Evolutionary conservation across 1,284 basidiomycete genomes (phyloP).

Genomic region (Vanrija humicola): DNA sequence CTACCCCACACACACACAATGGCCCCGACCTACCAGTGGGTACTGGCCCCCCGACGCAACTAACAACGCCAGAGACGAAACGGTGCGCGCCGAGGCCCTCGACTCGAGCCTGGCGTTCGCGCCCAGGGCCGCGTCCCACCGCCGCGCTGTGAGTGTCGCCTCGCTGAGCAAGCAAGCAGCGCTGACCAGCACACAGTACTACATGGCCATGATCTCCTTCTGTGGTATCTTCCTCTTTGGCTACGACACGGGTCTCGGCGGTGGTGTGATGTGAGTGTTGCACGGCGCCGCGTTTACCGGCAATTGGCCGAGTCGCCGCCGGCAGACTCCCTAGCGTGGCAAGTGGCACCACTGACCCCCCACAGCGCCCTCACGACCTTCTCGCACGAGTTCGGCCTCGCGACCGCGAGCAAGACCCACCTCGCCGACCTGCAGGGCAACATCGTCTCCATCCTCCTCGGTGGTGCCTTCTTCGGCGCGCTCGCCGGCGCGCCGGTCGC

Average conservation of each 20-base stretch:
- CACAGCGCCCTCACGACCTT: slow-evolving; percentile 60
- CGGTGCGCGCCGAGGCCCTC: too few relatives aligned
- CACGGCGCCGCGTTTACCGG: too few relatives aligned
- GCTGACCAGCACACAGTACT: slow-evolving; percentile 13
- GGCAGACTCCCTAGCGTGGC: too few relatives aligned
- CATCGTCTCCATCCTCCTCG: slow-evolving; percentile 71
- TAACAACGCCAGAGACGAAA: background rate
- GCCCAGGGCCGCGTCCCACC: too few relatives aligned
- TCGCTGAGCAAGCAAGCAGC: too few relatives aligned
- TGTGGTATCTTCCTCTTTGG: slow-evolving; percentile 76
- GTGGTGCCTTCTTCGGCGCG: slow-evolving; percentile 64
- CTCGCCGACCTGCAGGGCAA: slow-evolving; percentile 55
- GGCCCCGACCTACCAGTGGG: background rate
- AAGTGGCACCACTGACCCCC: background rate
- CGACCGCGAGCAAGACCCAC: slow-evolving; percentile 44
- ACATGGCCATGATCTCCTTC: slow-evolving; percentile 67
- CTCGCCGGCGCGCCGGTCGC: slow-evolving; percentile 55
- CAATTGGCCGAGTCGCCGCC: too few relatives aligned
- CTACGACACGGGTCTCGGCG: slow-evolving; percentile 27
- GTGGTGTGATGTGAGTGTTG: slow-evolving; percentile 25
- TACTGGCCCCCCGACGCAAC: background rate
- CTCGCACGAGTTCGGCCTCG: slow-evolving; percentile 59
- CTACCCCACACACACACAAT: background rate
- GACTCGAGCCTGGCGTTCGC: too few relatives aligned
- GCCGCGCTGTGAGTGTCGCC: too few relatives aligned